A percentile compares a stretch with the other conserved stretches of the same genome.
phyloP scores from a whole-genome alignment of 768 basidiomycete species.

The Suillus paluster region DNA sequence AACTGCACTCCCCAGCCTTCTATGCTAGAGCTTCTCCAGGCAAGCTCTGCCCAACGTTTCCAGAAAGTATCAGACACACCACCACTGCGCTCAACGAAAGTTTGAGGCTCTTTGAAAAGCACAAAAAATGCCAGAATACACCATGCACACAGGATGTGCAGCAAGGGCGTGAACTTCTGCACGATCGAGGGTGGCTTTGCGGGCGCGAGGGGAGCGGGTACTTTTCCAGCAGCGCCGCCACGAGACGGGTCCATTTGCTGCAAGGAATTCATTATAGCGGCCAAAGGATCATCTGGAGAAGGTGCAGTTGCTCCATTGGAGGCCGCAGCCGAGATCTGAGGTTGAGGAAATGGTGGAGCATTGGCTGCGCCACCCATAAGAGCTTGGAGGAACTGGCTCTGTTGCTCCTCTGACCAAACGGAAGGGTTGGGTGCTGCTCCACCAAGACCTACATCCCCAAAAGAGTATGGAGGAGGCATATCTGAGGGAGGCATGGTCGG shows the following conservation, averaged over 20 bases:
- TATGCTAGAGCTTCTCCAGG: conserved; percentile 38
- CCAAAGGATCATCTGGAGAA: conserved; percentile 48
- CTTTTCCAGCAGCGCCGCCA: conserved; percentile 30
- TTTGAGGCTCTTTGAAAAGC: conserved; percentile 63
- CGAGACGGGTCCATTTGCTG: conserved; percentile 29
- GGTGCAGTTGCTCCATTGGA: conserved; percentile 24
- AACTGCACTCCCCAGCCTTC: conserved; percentile 55
- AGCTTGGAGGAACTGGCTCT: conserved; percentile 69
- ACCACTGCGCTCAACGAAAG: conserved; percentile 43
- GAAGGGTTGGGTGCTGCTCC: conserved; percentile 51
- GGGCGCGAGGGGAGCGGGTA: conserved; percentile 22
- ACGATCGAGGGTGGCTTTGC: conserved; percentile 46
- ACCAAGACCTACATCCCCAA: conserved; percentile 22
- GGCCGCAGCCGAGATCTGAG: conserved; percentile 2
- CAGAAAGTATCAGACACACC: conserved; percentile 46
- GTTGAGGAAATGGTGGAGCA: conserved; percentile 27
- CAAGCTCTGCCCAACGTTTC: conserved; percentile 68
- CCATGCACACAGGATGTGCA: conserved; percentile 72
- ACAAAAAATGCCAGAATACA: conserved; percentile 69
- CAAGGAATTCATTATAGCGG: conserved; percentile 43
- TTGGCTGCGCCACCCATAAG: conserved; percentile 49
- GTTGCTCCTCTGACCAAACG: conserved; percentile 71
- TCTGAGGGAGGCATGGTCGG: conserved; percentile 32
- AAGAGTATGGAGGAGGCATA: conserved; percentile 28
- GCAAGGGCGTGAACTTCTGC: conserved; percentile 65